Evolutionary conservation across 208 protist species (phyloP), one percentile per base, ranked within the genome.

Genomic region (Leishmania mexicana): DNA sequence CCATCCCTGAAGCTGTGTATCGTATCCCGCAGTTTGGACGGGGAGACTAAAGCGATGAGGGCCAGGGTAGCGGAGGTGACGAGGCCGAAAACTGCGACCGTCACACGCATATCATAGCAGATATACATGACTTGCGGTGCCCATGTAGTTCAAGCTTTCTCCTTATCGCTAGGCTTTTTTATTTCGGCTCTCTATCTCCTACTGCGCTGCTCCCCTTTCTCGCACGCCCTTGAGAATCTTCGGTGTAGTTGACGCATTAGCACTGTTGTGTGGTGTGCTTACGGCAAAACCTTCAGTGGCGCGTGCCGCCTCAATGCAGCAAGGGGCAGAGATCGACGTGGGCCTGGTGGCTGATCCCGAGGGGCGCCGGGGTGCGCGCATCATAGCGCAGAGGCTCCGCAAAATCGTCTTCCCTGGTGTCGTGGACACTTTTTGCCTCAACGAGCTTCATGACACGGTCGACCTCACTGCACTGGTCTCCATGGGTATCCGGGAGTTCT

Each of bases 391-490:
- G 35, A 79, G 81, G 11, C 31, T 73, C 6, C 64, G 77, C 45
- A 76, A 62, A 49, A 81, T 75, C n/a, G 54, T 78, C 70, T 62
- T 85, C 10, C 60, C 62, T 2, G 58, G 67, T 15, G 77, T 81
- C 38, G 51, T 85, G 35, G 81, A 54, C 5, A 75, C 77, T 0
- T 74, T 79, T 28, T 28, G 53, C n/a, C 77, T 75, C 62, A 81
- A 79, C 40, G 53, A 81, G 51, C 73, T 85, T 51, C 5, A 79
- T 38, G 77, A 77, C 72, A 81, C 77, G 17, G 73, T 81, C 15
- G 72, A 70, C 62, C 72, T 79, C 15, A 81, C 42, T 8, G 64
- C 71, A 62, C 81, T 85, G 47, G 81, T 81, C 11, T 85, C 60
- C 42, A 78, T 81, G 77, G 77, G 77, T 38, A 65, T 85, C 24